Evolutionary conservation across 1,284 basidiomycete species (phyloP).

Genomic region (Mycena sp.): DNA sequence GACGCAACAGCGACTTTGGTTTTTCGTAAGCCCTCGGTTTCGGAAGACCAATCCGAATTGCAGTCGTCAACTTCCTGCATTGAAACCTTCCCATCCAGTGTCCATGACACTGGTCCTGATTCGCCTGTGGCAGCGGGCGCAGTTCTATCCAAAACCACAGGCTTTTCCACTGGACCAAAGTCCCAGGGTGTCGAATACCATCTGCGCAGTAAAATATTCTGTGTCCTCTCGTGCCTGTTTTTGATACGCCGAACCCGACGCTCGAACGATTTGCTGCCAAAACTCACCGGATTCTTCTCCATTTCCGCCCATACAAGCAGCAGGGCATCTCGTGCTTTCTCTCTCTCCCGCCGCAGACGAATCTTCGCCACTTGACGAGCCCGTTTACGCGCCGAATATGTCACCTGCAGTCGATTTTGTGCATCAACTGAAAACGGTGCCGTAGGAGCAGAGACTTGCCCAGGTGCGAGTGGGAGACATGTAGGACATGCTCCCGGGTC

Average conservation of each 20-base stretch:
- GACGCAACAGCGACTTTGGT: no score
- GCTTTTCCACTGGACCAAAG: neutral
- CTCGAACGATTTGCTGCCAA: neutral
- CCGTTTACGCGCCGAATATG: slow-evolving; percentile 3
- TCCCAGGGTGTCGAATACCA: slow-evolving; percentile 2
- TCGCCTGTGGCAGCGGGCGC: neutral
- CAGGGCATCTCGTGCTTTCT: neutral
- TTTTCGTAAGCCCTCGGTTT: no score
- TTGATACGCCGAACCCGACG: neutral
- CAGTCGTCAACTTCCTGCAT: no score
- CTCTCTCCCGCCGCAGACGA: neutral
- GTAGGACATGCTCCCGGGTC: slow-evolving; percentile 9
- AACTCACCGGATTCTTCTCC: neutral
- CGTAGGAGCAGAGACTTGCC: neutral
- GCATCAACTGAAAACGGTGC: neutral
- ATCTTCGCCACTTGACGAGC: neutral
- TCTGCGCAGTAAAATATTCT: neutral
- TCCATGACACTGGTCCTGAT: neutral
- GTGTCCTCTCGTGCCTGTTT: neutral
- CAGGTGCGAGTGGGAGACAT: slow-evolving; percentile 1
- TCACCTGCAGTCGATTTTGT: neutral
- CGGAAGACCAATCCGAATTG: no score
- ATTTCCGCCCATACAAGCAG: neutral
- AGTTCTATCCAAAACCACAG: neutral
- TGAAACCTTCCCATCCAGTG: neutral